A percentile compares a stretch with the other conserved stretches of the same genome.
Conservation (phyloP, 2,329 filamentous ascomycete species). For the Rhexocercosporidium sp. region DNA sequence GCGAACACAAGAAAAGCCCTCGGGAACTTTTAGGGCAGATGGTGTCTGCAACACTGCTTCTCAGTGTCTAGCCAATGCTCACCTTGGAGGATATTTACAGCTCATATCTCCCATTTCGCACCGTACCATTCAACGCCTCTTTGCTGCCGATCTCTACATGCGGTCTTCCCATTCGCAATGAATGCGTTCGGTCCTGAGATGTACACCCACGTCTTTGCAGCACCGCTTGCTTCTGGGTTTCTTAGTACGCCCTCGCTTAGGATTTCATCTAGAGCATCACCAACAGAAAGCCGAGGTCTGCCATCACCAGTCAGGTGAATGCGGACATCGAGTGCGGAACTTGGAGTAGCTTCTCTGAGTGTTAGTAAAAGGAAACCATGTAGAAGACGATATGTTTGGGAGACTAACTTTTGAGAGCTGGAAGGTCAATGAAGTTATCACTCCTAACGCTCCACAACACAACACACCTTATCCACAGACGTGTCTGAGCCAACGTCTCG, state of each 20-base stretch:
- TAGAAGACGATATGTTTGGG: not conserved
- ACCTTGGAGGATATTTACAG: not conserved
- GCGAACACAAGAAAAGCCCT: not conserved
- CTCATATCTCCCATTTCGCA: constrained; percentile 43
- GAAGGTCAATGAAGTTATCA: constrained; percentile 30
- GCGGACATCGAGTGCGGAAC: constrained; percentile 26
- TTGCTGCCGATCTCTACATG: constrained; percentile 23
- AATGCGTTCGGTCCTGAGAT: constrained; percentile 37
- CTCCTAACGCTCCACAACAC: constrained; percentile 35
- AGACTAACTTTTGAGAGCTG: constrained; percentile 20
- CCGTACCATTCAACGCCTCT: constrained; percentile 32
- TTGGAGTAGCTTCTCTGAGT: not conserved
- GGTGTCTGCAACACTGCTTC: not conserved
- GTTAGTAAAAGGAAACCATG: too few relatives aligned
- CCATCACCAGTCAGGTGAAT: constrained; percentile 31
- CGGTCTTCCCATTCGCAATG: constrained; percentile 31
- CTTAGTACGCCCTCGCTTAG: not conserved
- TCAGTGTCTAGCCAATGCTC: not conserved
- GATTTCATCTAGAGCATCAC: constrained; percentile 19
- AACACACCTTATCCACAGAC: constrained; percentile 31
- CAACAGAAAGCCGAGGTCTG: constrained; percentile 23
- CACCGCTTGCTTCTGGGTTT: not conserved
- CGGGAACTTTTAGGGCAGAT: too few relatives aligned
- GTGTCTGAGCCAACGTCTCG: not conserved
- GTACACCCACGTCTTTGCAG: constrained; percentile 30